Evolutionary conservation across 1,284 basidiomycete species (phyloP).

Genomic region (Heterobasidion parviporum): DNA sequence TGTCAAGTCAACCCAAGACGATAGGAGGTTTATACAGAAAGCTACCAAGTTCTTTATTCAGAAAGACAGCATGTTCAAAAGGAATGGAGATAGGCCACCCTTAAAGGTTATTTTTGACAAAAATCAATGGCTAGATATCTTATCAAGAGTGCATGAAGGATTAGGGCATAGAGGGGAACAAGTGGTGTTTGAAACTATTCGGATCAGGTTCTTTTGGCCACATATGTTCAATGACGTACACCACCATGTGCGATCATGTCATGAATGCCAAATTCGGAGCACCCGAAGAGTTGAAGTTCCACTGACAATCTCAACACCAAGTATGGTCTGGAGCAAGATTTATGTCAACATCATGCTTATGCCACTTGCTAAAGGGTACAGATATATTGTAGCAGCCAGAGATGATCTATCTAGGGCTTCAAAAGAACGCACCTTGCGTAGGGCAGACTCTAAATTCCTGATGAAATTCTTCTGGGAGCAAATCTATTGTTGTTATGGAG

Average conservation of each 20-base stretch:
- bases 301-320: conserved; percentile 19
- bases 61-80: conserved; percentile 1
- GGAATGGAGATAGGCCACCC: conserved; percentile 6
- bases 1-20: not conserved
- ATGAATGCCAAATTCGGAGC: conserved; percentile 24
- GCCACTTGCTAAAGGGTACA: conserved; percentile 17
- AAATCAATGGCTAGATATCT: not conserved
- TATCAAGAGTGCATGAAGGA: conserved; percentile 14
- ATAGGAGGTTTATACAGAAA: conserved; percentile 5
- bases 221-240: conserved; percentile 13
- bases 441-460: conserved; percentile 11
- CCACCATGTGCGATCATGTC: conserved; percentile 16
- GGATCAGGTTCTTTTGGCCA: conserved; percentile 25
- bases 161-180: conserved; percentile 20
- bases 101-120: conserved; percentile 9
- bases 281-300: conserved; percentile 20
- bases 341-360: conserved; percentile 26
- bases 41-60: conserved; percentile 8
- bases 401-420: conserved; percentile 5
- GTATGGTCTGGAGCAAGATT: conserved; percentile 20
- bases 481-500: conserved; percentile 26
- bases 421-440: conserved; percentile 1
- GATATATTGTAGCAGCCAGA: conserved; percentile 10
- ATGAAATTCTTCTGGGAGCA: conserved; percentile 23
- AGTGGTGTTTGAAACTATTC: conserved; percentile 13